A percentile compares a stretch with the other conserved stretches of the same genome.
Conservation (phyloP, 306 rosid species). For the Castanospermum australe region DNA sequence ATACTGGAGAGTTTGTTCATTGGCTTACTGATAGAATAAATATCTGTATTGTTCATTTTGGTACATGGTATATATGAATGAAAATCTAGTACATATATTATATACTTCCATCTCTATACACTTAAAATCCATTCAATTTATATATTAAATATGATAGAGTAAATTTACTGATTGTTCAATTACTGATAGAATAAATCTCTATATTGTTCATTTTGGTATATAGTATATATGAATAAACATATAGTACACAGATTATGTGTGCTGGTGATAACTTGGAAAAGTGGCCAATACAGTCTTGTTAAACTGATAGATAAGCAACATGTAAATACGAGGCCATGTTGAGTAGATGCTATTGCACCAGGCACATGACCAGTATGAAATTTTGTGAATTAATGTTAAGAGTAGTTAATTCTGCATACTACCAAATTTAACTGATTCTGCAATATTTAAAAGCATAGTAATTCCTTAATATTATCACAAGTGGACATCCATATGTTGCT, state of each 20-base stretch:
- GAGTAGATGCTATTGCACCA: too few species aligned
- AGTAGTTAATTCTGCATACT: neutral
- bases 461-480: neutral
- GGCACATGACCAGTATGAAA: too few species aligned
- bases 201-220: slow-evolving; percentile 6
- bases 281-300: too few species aligned
- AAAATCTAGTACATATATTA: neutral
- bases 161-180: too few species aligned
- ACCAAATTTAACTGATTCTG: neutral
- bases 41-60: slow-evolving; percentile 1
- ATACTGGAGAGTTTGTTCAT: neutral
- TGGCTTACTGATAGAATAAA: neutral
- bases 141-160: too few species aligned
- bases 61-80: slow-evolving; percentile 4
- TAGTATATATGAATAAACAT: slow-evolving; percentile 2
- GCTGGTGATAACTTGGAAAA: too few species aligned
- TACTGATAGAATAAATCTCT: neutral
- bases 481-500: slow-evolving; percentile 9
- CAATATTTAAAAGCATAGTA: neutral
- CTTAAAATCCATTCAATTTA: neutral
- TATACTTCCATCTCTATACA: neutral
- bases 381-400: too few species aligned
- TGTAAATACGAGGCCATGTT: too few species aligned
- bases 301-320: too few species aligned
- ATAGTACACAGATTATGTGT: neutral